Conservation (phyloP, 768 basidiomycete species). For the Chalciporus pseudorubinellus region DNA sequence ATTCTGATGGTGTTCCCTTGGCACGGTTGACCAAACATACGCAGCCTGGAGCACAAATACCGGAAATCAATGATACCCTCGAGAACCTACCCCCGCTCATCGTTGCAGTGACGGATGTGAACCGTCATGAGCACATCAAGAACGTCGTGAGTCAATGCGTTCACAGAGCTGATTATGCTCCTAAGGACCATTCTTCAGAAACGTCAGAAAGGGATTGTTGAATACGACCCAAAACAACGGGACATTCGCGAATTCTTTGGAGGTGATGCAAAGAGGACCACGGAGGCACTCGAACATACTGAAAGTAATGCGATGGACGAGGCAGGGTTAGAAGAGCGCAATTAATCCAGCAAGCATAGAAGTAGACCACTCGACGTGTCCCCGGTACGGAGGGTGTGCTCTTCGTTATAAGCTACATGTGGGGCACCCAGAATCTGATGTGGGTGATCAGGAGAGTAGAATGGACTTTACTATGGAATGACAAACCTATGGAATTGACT, state of each 20-base stretch:
- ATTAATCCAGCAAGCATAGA: slow-evolving; percentile 10
- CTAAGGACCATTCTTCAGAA: slow-evolving; percentile 37
- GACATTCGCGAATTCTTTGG: slow-evolving; percentile 76
- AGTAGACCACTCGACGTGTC: not conserved
- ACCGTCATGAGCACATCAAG: slow-evolving; percentile 53
- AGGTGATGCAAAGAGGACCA: slow-evolving; percentile 24
- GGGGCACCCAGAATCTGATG: slow-evolving; percentile 10
- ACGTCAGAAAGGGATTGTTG: slow-evolving; percentile 77
- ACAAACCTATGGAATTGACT: slow-evolving; percentile 18
- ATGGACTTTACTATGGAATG: not conserved
- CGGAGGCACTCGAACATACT: slow-evolving; percentile 11
- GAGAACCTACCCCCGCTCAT: slow-evolving; percentile 33
- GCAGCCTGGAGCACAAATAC: slow-evolving; percentile 31
- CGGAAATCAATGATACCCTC: slow-evolving; percentile 17
- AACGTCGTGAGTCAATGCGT: slow-evolving; percentile 47
- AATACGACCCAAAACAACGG: slow-evolving; percentile 72
- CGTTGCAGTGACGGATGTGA: slow-evolving; percentile 51
- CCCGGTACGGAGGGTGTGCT: not conserved
- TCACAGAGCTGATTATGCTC: not conserved
- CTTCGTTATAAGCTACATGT: slow-evolving; percentile 10
- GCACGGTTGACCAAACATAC: slow-evolving; percentile 5
- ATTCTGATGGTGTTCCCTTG: not conserved
- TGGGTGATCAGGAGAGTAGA: not conserved
- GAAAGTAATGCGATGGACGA: slow-evolving; percentile 32
- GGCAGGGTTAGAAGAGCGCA: slow-evolving; percentile 7